Percentiles rank a stretch among this genome's conserved stretches.
Conservation (phyloP, 73 alveolate genomes). For the Paramecium caudatum region DNA sequence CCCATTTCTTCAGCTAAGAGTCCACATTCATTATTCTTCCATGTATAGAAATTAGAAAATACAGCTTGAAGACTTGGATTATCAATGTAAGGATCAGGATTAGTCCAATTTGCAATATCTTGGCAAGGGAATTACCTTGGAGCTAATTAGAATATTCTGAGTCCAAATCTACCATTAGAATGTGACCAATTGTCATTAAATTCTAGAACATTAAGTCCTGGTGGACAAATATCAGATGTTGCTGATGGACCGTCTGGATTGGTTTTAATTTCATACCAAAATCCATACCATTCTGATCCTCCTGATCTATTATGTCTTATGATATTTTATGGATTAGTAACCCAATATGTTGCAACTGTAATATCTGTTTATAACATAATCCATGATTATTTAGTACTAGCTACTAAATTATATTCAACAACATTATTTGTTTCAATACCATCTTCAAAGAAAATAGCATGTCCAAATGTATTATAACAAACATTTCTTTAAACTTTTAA, state of each 20-base stretch:
- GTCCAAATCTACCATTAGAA: conserved; percentile 90
- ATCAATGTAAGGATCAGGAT: conserved; percentile 36
- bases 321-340: conserved; percentile 87
- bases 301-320: conserved; percentile 87
- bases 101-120: conserved; percentile 20
- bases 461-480: conserved; percentile 88
- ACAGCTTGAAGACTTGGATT: conserved; percentile 73
- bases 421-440: conserved; percentile 88
- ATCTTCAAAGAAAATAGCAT: conserved; percentile 92
- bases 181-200: conserved; percentile 90
- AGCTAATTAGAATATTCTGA: conserved; percentile 82
- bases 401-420: conserved; percentile 83
- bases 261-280: conserved; percentile 89
- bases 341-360: conserved; percentile 92
- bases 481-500: conserved; percentile 83
- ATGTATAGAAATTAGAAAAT: conserved; percentile 68
- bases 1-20: conserved; percentile 85
- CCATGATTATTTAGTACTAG: conserved; percentile 77
- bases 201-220: conserved; percentile 73
- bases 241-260: conserved; percentile 91
- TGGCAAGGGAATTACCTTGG: conserved; percentile 78
- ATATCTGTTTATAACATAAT: conserved; percentile 87
- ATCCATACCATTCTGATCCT: conserved; percentile 92
- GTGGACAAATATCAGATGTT: conserved; percentile 86
- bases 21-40: conserved; percentile 81